A percentile compares a stretch with the other conserved stretches of the same genome.
These are phyloP conservation scores for Podospora pseudoanserina DNA, from an alignment of 495 filamentous ascomycete species.

Conservation along the genomic window DNA sequence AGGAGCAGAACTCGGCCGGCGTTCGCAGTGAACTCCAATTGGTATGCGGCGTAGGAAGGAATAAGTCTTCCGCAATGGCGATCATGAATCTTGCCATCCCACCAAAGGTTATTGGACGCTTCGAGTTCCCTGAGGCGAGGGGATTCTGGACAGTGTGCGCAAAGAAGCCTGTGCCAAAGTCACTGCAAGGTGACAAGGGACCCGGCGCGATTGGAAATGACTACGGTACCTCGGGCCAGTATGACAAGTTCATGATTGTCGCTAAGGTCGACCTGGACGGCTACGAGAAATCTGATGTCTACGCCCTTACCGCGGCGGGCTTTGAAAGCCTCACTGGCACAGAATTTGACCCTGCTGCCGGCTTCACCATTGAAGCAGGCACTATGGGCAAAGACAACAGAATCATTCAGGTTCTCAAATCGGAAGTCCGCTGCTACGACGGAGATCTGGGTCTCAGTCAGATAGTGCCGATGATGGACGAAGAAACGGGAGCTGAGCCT, in stretches of 20 bases:
- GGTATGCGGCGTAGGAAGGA: slow-evolving; percentile 66
- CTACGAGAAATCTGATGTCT: slow-evolving; percentile 57
- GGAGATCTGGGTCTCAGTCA: slow-evolving; percentile 80
- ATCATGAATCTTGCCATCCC: slow-evolving; percentile 72
- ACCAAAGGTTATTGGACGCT: slow-evolving; percentile 58
- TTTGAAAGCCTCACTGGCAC: slow-evolving; percentile 65
- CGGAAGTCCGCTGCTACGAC: slow-evolving; percentile 84
- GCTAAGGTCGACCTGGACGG: slow-evolving; percentile 56
- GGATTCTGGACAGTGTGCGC: slow-evolving; percentile 63
- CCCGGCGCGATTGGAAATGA: slow-evolving; percentile 47
- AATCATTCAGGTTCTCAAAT: slow-evolving; percentile 78
- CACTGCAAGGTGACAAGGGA: slow-evolving; percentile 48
- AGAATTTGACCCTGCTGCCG: slow-evolving; percentile 86
- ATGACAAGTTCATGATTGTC: slow-evolving; percentile 67
- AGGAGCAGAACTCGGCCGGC: slow-evolving; percentile 40
- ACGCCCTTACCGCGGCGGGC: slow-evolving; percentile 56
- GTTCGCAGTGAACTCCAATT: slow-evolving; percentile 62
- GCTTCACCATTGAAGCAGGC: slow-evolving; percentile 76
- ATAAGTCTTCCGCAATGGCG: slow-evolving; percentile 64
- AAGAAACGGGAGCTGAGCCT: slow-evolving; percentile 73
- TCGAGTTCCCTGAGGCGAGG: slow-evolving; percentile 58
- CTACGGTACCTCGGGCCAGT: slow-evolving; percentile 50
- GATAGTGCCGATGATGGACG: slow-evolving; percentile 85
- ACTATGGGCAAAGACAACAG: slow-evolving; percentile 68
- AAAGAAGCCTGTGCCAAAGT: slow-evolving; percentile 55